phyloP scores from a whole-genome alignment of 192 early-diverging fungal genomes.

The Coemansia furcata region DNA sequence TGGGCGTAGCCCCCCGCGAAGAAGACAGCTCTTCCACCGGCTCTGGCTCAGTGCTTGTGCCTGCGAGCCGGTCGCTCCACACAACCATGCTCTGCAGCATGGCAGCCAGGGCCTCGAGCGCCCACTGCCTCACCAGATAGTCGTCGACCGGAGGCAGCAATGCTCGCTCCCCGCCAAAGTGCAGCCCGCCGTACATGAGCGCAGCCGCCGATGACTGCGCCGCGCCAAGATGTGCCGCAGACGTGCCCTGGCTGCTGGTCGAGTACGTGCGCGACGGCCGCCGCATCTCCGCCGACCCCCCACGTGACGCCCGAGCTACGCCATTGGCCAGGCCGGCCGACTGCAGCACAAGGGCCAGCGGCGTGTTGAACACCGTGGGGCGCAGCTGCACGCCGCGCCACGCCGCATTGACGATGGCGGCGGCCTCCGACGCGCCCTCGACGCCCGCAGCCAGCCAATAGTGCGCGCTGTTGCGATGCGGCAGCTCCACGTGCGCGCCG shows the following conservation, averaged over 20 bases:
- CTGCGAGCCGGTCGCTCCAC: constrained; percentile 59
- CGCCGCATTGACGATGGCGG: constrained; percentile 15
- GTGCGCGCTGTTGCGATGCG: constrained; percentile 25
- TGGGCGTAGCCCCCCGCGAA: background rate
- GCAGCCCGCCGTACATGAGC: constrained; percentile 23
- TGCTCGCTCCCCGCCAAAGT: constrained; percentile 17
- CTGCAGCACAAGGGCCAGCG: background rate
- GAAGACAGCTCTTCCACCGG: background rate
- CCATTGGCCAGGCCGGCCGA: background rate
- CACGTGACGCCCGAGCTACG: background rate
- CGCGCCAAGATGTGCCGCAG: background rate
- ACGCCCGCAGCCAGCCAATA: constrained; percentile 22
- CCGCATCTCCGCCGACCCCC: background rate
- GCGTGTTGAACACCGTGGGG: constrained; percentile 36
- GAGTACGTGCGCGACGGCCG: constrained; percentile 18
- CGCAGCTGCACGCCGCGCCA: constrained; percentile 51
- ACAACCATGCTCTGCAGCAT: constrained; percentile 65
- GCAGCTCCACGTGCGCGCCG: constrained; percentile 16
- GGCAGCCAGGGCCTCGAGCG: constrained; percentile 60
- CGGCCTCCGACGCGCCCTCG: constrained; percentile 14
- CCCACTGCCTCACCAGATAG: constrained; percentile 57
- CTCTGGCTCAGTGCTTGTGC: constrained; percentile 7
- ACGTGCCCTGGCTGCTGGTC: constrained; percentile 11
- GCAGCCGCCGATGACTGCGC: background rate
- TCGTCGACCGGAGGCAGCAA: constrained; percentile 22